Conservation (phyloP, 108 stramenopile species). For the Craspedostauros australis region DNA sequence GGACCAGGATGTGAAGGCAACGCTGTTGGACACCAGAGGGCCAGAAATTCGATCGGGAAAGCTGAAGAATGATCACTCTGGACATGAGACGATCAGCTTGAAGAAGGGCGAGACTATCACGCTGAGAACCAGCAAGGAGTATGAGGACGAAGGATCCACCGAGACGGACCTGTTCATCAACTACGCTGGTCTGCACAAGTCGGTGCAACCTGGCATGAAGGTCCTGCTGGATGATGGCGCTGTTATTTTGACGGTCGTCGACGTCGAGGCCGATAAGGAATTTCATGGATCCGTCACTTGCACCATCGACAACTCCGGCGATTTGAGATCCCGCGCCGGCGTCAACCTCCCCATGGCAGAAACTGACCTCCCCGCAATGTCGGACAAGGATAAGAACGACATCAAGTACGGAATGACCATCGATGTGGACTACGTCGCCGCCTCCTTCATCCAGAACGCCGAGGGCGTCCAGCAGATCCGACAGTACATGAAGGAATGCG, state of each 20-base stretch:
- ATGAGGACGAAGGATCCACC: conserved; percentile 46
- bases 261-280: conserved; percentile 40
- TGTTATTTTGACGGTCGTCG: conserved; percentile 75
- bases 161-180: conserved; percentile 75
- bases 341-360: conserved; percentile 96
- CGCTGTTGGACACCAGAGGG: conserved; percentile 89
- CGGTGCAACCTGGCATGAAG: conserved; percentile 68
- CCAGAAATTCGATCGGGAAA: conserved; percentile 92
- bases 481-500: conserved; percentile 65
- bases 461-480: conserved; percentile 83
- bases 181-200: conserved; percentile 54
- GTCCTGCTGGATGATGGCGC: conserved; percentile 97
- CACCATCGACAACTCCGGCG: conserved; percentile 72
- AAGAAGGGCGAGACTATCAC: conserved; percentile 52
- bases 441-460: conserved; percentile 85
- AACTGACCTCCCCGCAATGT: conserved; percentile 85
- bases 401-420: conserved; percentile 84
- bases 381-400: conserved; percentile 82
- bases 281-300: conserved; percentile 59
- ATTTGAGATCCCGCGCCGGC: conserved; percentile 89
- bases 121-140: conserved; percentile 49
- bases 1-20: conserved; percentile 64
- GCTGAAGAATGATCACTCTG: conserved; percentile 61
- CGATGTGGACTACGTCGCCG: conserved; percentile 90
- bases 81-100: conserved; percentile 67